Evolutionary conservation across 2,329 filamentous ascomycete species (phyloP), one percentile per base, ranked within the genome.

Genomic region (Trichophyton rubrum): DNA sequence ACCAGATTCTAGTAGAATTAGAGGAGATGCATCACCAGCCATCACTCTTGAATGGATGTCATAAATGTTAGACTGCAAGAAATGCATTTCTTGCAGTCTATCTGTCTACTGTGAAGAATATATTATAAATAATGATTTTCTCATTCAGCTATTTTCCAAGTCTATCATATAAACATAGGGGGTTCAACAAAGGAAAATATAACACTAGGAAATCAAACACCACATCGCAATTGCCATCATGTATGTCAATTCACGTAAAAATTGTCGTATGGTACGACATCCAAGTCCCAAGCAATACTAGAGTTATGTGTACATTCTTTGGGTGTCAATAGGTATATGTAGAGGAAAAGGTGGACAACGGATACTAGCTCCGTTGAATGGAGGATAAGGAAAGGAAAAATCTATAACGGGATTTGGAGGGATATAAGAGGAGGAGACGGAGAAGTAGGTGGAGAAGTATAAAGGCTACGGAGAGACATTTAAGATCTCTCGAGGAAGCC

Each of bases 401-500:
- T 53, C 49, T 53, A 53, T 53, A 53, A 11, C 22, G 13, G 27
- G 22, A 8, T 24, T 22, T 13, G 9, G 27, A 33, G 13, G 49
- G 33, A 47, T 33, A 59, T 33, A 33, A 5, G 5, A 17, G 33
- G n/a, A 57, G 30, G 6, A 57, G 7, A 7, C 22, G 17, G 20
- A 40, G 33, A 24, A 57, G 20, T 2, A 57, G 55, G 33, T 40
- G 15, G 15, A 43, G 40, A 22, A 40, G 17, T 8, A 33, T 57
- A 5, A 22, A 13, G 22, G 13, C 30, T 38, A 41, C 33, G 13
- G 17, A 24, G 38, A 57, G n/a, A 57, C 77, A 5, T 63, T 61
- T 68, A 79, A 60, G 74, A 71, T 79, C 83, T 79, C 67, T 96
- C 92, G 70, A 99, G 79, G 70, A 96, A 83, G 57, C 93, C 93